A percentile compares a stretch with the other conserved stretches of the same genome.
Evolutionary conservation across 2,329 filamentous ascomycete species (phyloP).

Genomic region (Penicillium psychrosexuale): DNA sequence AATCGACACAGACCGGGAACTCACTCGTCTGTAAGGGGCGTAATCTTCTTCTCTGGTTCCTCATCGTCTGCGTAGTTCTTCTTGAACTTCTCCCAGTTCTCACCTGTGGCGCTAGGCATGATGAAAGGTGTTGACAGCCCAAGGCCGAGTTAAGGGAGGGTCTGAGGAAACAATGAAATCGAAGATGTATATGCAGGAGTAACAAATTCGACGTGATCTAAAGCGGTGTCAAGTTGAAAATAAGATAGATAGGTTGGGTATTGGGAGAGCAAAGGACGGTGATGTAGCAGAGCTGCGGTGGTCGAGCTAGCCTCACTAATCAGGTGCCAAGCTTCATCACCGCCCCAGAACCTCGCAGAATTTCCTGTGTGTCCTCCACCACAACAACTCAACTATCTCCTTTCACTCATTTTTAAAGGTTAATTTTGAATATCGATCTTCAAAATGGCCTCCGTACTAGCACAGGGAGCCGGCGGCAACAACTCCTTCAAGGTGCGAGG

Average conservation of each 20-base stretch:
- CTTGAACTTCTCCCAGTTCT: constrained; percentile 97
- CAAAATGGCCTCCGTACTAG: constrained; percentile 52
- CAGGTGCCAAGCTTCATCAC: constrained; percentile 40
- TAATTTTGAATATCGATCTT: constrained; percentile 27
- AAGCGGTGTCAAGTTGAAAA: constrained; percentile 9
- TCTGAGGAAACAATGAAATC: constrained; percentile 5
- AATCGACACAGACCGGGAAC: constrained; percentile 33
- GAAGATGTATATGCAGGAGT: constrained; percentile 1
- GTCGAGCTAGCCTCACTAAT: constrained; percentile 39
- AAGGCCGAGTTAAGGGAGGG: constrained; percentile 18
- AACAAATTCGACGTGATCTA: constrained; percentile 1
- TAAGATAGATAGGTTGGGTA: constrained; percentile 22
- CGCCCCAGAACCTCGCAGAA: constrained; percentile 41
- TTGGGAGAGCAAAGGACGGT: constrained; percentile 18
- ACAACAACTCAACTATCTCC: constrained; percentile 21
- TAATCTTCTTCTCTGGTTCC: constrained; percentile 99
- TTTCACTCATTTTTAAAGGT: constrained; percentile 23
- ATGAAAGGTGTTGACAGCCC: constrained; percentile 37
- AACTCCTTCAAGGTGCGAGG: constrained; percentile 62
- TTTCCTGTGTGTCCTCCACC: constrained; percentile 34
- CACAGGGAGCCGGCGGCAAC: constrained; percentile 54
- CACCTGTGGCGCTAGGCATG: constrained; percentile 91
- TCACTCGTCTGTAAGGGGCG: constrained; percentile 92
- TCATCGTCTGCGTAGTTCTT: constrained; percentile 97
- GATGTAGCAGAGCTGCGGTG: constrained; percentile 36